phyloP scores from a whole-genome alignment of 306 rosid species.

The Albizia julibrissin region DNA sequence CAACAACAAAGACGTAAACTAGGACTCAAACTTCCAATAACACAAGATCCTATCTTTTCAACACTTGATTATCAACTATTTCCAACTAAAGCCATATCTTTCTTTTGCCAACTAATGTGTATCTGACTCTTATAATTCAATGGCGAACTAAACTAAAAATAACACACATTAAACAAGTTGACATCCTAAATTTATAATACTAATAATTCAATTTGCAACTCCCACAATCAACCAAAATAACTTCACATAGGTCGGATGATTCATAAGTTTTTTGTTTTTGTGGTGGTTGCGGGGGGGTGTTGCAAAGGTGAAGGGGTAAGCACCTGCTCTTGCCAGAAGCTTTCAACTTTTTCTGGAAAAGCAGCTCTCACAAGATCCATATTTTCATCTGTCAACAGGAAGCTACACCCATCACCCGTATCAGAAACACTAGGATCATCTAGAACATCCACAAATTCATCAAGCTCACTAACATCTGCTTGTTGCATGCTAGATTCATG shows the following conservation, averaged over 20 bases:
- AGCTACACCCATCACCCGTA: conserved; percentile 54
- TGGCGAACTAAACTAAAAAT: not conserved
- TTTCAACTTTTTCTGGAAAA: conserved; percentile 65
- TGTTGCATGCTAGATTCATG: conserved; percentile 43
- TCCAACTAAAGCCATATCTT: too few species aligned
- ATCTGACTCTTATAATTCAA: conserved; percentile 15
- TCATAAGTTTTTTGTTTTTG: not conserved
- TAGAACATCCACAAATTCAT: conserved; percentile 47
- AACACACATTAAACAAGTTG: conserved; percentile 4
- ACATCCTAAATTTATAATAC: not conserved
- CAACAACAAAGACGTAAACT: conserved; percentile 18
- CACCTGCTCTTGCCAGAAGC: conserved; percentile 78
- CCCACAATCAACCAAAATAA: not conserved
- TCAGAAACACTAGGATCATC: conserved; percentile 60
- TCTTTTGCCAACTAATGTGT: not conserved
- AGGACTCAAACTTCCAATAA: conserved; percentile 2
- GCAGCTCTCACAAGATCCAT: conserved; percentile 79
- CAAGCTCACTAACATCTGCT: conserved; percentile 52
- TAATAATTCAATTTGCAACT: not conserved
- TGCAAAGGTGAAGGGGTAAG: not conserved
- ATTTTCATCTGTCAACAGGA: conserved; percentile 86
- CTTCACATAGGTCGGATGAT: not conserved
- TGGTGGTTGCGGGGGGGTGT: not conserved
- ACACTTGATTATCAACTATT: not conserved
- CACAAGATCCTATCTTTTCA: too few species aligned